phyloP scores from a whole-genome alignment of 257 asterid genomes.

The Solanum sitiens region DNA sequence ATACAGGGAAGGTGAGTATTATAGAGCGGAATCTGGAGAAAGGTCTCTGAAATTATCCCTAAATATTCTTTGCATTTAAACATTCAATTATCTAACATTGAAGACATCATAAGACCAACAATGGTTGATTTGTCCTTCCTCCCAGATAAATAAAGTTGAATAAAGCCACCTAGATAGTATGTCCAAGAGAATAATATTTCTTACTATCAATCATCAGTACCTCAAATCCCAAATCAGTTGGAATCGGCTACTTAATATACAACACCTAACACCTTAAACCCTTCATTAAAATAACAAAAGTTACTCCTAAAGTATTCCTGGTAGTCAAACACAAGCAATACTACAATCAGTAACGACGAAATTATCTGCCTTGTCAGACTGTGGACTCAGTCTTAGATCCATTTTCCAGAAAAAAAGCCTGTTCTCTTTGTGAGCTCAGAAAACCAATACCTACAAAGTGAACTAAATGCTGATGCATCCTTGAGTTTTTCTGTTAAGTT shows the following conservation, averaged over 20 bases:
- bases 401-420: constrained; percentile 21
- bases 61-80: not conserved
- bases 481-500: constrained; percentile 48
- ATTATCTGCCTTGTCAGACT: not conserved
- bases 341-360: not conserved
- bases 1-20: no score
- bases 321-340: not conserved
- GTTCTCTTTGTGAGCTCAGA: constrained; percentile 36
- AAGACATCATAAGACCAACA: not conserved
- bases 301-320: not conserved
- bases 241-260: not conserved
- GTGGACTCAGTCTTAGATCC: not conserved
- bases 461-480: constrained; percentile 73
- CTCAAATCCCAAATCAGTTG: not conserved
- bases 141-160: not conserved
- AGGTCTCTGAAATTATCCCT: no score
- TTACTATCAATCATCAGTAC: not conserved
- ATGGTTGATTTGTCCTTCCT: not conserved
- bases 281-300: not conserved
- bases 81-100: not conserved
- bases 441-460: constrained; percentile 72
- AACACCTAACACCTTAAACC: not conserved
- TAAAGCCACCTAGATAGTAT: not conserved
- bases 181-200: not conserved
- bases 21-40: no score